A percentile compares a stretch with the other conserved stretches of the same genome.
These are phyloP conservation scores for Suillus bovinus DNA, from an alignment of 768 basidiomycete genomes.

Conservation along the genomic window DNA sequence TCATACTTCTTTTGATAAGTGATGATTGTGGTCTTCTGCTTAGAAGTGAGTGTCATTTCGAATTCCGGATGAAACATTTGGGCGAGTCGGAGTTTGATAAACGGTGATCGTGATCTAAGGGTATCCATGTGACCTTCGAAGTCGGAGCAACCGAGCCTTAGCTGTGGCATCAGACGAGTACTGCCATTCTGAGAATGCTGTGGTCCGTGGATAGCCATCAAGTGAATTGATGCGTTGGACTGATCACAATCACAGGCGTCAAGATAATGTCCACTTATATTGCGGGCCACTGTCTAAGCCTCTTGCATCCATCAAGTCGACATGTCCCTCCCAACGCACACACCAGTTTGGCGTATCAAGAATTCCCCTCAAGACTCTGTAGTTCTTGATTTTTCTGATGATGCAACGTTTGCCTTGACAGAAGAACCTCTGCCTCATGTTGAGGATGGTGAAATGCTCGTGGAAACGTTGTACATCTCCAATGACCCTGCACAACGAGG, in stretches of 20 bases:
- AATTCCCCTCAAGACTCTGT: background rate
- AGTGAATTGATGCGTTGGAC: background rate
- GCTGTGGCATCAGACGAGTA: no score
- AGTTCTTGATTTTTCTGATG: background rate
- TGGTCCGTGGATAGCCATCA: no score
- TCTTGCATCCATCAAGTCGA: background rate
- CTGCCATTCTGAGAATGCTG: no score
- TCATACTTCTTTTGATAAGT: no score
- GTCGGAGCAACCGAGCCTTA: no score
- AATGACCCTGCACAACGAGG: background rate
- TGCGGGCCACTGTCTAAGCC: background rate
- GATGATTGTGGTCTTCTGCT: no score
- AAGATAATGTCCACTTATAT: background rate
- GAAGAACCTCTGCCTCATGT: background rate
- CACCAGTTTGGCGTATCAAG: background rate
- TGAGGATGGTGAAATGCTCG: background rate
- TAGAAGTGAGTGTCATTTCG: no score
- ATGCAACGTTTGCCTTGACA: background rate
- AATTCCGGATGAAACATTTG: no score
- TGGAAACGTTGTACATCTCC: background rate
- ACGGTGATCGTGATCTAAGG: no score
- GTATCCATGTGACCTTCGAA: no score
- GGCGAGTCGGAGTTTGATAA: no score
- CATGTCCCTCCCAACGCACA: constrained; percentile 1
- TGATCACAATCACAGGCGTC: background rate